Base-by-base conservation (phyloP, 331 rosid genomes). In the Cydonia oblonga region DNA sequence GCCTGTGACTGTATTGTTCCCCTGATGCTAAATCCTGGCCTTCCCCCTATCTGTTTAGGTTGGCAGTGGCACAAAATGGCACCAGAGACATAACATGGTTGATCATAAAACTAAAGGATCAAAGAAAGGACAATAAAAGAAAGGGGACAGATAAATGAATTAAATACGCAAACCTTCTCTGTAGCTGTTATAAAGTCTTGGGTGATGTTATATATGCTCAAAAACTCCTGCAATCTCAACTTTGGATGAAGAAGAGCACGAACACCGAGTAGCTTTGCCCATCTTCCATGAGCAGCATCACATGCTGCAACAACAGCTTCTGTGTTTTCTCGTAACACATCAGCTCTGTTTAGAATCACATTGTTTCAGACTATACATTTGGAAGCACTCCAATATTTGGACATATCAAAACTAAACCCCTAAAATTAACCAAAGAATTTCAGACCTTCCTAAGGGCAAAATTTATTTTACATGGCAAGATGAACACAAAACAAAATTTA, bases 231-330 rank as follows among this genome's bases (percentile, higher is more conserved):
- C 79, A 95, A 77, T 84, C 87, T 95, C 87, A 95, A 86, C 87
- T 81, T 95, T 14, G 99, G 99, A 87, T 95, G 99, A 64, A 95
- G 92, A 68, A 84, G 78, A 78, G 92, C 93, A 77, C 99, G 96
- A 70, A 95, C 99, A 64, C 97, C 99, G 68, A 95, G 96, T 73
- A 95, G 91, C 82, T 91, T 95, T 2, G 99, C 99, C 99, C 99
- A 95, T 87, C 99, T 88, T 79, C 99, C 99, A 79, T 95, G 99
- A 76, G 99, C 97, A 84, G 96, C 93, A 88, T 95, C 99, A 76
- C 99, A 95, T 59, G 99, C 97, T 68, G 99, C 99, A 87, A 95
- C 90, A 81, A 95, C 96, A 65, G 97, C 99, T 95, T 91, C 99
- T 83, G 99, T 91, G 84, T 95, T 95, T 87, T 95, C 97, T 81